These are phyloP conservation scores for Hypoxylon trugodes DNA, from an alignment of 495 filamentous ascomycete genomes.

Conservation along the genomic window DNA sequence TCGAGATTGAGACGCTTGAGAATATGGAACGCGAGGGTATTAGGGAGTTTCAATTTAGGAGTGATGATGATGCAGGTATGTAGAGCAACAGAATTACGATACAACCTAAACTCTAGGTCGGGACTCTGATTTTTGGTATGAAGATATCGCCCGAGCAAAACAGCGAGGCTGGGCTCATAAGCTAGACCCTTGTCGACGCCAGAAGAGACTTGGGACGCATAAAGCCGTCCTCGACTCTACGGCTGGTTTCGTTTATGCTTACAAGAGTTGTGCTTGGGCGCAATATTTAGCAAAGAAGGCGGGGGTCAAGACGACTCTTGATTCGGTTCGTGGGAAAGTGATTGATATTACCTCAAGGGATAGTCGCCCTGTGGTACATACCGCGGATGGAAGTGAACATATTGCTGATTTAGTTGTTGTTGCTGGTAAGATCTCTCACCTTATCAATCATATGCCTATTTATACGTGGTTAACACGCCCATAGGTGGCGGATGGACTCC, in stretches of 20 bases:
- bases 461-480: neutral
- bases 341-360: conserved; percentile 19
- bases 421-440: conserved; percentile 32
- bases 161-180: conserved; percentile 42
- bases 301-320: conserved; percentile 50
- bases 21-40: conserved; percentile 48
- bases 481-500: conserved; percentile 49
- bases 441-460: neutral
- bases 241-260: conserved; percentile 52
- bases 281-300: conserved; percentile 47
- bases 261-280: conserved; percentile 54
- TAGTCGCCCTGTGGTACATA: conserved; percentile 39
- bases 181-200: conserved; percentile 39
- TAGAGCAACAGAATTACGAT: neutral
- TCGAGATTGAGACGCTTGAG: conserved; percentile 45
- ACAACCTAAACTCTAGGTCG: neutral
- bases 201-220: conserved; percentile 36
- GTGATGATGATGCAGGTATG: conserved; percentile 38
- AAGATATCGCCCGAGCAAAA: conserved; percentile 41
- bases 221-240: conserved; percentile 51
- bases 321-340: conserved; percentile 38
- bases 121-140: neutral
- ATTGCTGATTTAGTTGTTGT: conserved; percentile 40
- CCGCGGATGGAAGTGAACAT: conserved; percentile 46
- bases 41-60: conserved; percentile 46